A percentile compares a stretch with the other conserved stretches of the same genome.
These are phyloP conservation scores for Sclerotinia trifoliorum DNA, from an alignment of 2,329 filamentous ascomycete genomes.

Conservation along the genomic window DNA sequence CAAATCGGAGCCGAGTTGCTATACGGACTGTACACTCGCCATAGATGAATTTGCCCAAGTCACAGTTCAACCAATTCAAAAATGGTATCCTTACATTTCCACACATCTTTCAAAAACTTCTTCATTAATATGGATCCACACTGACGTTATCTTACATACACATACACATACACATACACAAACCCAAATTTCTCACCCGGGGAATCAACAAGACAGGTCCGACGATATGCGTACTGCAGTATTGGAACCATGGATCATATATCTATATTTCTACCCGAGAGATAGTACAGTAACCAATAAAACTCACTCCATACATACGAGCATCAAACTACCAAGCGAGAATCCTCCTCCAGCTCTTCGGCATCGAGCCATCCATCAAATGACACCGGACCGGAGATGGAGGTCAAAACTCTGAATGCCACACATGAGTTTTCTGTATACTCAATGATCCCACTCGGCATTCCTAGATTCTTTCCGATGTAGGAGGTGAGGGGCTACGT, in stretches of 20 bases:
- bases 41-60: too few relatives aligned
- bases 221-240: neutral
- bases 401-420: neutral
- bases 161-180: neutral
- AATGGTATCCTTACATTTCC: neutral
- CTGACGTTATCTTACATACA: conserved; percentile 7
- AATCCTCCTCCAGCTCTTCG: neutral
- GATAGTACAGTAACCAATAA: neutral
- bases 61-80: neutral
- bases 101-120: neutral
- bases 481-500: neutral
- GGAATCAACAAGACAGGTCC: neutral
- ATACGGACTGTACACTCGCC: too few relatives aligned
- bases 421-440: neutral
- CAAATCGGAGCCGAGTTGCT: too few relatives aligned
- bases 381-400: neutral
- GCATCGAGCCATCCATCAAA: neutral
- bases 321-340: neutral
- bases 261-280: neutral
- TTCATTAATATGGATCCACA: neutral
- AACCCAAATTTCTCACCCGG: neutral
- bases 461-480: neutral
- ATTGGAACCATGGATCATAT: neutral
- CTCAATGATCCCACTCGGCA: neutral
- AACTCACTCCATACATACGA: neutral